Percentiles rank a stretch among this genome's conserved stretches.
These are phyloP conservation scores for Globisporangium barbulae DNA, from an alignment of 352 stramenopile genomes.

Conservation along the genomic window DNA sequence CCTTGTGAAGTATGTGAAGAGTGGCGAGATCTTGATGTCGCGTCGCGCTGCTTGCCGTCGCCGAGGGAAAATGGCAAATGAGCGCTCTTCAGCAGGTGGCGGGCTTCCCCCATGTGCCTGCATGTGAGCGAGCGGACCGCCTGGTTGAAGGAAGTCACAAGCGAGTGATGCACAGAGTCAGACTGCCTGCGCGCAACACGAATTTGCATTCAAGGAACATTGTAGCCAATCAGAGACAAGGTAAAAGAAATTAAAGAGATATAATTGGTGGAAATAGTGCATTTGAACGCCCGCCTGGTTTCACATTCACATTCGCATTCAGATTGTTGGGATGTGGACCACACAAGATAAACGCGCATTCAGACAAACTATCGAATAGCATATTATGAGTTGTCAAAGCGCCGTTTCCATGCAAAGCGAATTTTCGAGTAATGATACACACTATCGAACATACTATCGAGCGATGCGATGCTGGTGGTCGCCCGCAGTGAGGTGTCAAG, in stretches of 20 bases:
- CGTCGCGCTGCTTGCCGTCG: slow-evolving; percentile 4
- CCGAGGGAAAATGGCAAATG: slow-evolving; percentile 19
- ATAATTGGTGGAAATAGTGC: background rate
- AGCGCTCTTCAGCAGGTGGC: background rate
- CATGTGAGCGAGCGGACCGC: no score
- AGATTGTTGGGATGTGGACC: background rate
- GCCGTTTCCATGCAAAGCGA: background rate
- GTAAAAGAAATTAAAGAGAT: background rate
- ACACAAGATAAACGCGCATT: background rate
- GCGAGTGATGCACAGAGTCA: no score
- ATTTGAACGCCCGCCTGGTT: background rate
- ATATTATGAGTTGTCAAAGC: background rate
- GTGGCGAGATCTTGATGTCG: background rate
- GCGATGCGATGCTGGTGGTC: no score
- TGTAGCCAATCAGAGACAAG: background rate
- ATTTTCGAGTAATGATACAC: background rate
- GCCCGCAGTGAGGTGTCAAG: no score
- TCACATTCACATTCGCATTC: slow-evolving; percentile 8
- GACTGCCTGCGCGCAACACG: background rate
- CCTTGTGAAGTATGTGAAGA: background rate
- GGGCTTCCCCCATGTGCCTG: background rate
- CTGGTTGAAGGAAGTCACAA: background rate
- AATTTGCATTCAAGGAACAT: slow-evolving; percentile 7
- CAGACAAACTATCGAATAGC: background rate
- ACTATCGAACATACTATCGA: background rate